Conservation (phyloP, 768 basidiomycete species). For the Auricularia sp. region DNA sequence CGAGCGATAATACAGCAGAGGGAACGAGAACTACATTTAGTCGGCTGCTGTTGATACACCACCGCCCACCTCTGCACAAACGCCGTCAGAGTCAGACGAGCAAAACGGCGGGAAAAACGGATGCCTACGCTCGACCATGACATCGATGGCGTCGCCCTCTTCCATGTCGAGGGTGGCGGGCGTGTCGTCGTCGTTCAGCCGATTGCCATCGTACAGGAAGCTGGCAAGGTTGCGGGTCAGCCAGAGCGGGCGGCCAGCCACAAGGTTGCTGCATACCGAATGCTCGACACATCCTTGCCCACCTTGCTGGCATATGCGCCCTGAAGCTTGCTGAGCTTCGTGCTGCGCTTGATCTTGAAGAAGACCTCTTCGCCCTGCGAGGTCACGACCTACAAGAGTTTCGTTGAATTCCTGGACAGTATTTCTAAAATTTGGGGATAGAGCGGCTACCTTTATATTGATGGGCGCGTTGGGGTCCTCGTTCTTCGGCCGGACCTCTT, state of each 20-base stretch:
- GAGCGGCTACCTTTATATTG: conserved; percentile 59
- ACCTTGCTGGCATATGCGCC: conserved; percentile 89
- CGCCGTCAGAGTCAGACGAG: not conserved
- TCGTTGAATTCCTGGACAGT: not conserved
- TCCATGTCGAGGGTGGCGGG: conserved; percentile 81
- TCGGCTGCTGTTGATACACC: not conserved
- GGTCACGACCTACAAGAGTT: conserved; percentile 50
- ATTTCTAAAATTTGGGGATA: not conserved
- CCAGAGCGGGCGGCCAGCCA: not conserved
- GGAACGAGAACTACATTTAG: conserved; percentile 8
- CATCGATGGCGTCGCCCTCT: conserved; percentile 78
- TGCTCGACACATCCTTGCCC: conserved; percentile 77
- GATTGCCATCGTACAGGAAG: conserved; percentile 81
- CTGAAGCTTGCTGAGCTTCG: conserved; percentile 86
- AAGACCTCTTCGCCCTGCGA: conserved; percentile 80
- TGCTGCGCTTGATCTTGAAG: conserved; percentile 94
- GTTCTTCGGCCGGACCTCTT: conserved; percentile 34
- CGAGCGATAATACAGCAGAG: conserved; percentile 2
- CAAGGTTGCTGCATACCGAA: conserved; percentile 52
- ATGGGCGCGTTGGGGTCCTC: conserved; percentile 58
- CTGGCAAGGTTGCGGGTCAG: conserved; percentile 29
- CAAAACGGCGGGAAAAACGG: conserved; percentile 1
- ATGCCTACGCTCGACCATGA: conserved; percentile 86
- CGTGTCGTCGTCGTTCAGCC: conserved; percentile 86
- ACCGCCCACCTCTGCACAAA: conserved; percentile 2